These are phyloP conservation scores for Cladosporium colombiae DNA, from an alignment of 2,329 filamentous ascomycete species.

Conservation along the genomic window DNA sequence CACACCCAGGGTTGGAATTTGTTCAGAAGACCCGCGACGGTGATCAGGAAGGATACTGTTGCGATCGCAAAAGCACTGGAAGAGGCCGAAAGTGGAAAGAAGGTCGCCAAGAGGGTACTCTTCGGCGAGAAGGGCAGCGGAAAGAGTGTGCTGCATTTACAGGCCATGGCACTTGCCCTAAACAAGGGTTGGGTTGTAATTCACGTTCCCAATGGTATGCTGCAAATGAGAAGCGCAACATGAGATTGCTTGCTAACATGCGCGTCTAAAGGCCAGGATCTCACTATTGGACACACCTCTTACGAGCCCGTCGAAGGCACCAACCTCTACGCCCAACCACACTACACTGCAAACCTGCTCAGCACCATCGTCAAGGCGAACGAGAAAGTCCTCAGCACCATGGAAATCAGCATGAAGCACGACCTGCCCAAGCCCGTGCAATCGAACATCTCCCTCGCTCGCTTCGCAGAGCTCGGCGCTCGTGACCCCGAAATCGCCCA, in stretches of 20 bases:
- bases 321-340: constrained; percentile 72
- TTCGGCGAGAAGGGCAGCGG: constrained; percentile 74
- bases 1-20: constrained; percentile 82
- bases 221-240: constrained; percentile 28
- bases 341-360: constrained; percentile 74
- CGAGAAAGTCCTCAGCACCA: constrained; percentile 58
- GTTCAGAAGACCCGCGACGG: constrained; percentile 76
- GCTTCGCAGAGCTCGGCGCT: constrained; percentile 68
- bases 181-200: constrained; percentile 86
- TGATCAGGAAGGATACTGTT: constrained; percentile 78
- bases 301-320: constrained; percentile 64
- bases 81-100: constrained; percentile 47
- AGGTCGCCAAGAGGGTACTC: constrained; percentile 65
- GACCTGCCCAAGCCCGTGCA: constrained; percentile 62
- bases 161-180: constrained; percentile 79
- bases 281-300: constrained; percentile 76
- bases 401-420: constrained; percentile 55
- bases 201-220: constrained; percentile 79
- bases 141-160: constrained; percentile 83
- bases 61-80: constrained; percentile 59
- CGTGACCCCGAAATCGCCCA: constrained; percentile 77
- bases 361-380: constrained; percentile 74
- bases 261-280: constrained; percentile 66
- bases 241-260: constrained; percentile 3
- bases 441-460: constrained; percentile 61